Evolutionary conservation across 139 green algal species (phyloP).

Genomic region (Chlorella sp.): DNA sequence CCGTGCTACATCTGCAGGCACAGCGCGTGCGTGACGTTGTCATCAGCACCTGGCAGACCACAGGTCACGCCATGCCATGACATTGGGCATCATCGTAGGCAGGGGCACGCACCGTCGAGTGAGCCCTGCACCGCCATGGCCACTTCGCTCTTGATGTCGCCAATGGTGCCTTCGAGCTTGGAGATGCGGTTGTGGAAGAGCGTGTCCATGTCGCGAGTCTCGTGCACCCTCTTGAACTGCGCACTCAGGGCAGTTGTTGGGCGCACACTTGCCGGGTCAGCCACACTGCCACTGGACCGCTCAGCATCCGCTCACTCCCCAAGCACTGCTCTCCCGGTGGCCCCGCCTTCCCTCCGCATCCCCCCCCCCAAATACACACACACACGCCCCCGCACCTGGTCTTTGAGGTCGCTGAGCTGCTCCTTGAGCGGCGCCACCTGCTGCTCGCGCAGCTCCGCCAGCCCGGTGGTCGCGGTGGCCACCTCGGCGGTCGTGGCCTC

Average conservation of each 20-base stretch:
- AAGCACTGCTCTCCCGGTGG: no score
- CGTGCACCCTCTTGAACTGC: constrained; percentile 8
- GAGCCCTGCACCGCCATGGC: constrained; percentile 10
- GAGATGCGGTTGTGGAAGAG: constrained; percentile 35
- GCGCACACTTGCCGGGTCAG: not conserved
- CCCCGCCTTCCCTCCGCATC: no score
- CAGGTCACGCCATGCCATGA: no score
- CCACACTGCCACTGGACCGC: no score
- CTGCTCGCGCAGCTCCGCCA: constrained; percentile 7
- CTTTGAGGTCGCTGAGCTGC: constrained; percentile 14
- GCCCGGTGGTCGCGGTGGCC: not conserved
- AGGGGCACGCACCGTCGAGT: constrained; percentile 23
- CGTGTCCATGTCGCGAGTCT: constrained; percentile 36
- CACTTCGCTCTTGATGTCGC: constrained; percentile 13
- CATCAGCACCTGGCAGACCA: not conserved
- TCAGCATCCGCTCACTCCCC: no score
- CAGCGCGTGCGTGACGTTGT: not conserved
- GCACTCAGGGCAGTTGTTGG: not conserved
- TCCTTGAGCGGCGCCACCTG: constrained; percentile 8
- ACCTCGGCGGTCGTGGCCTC: constrained; percentile 4
- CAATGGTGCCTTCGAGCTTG: constrained; percentile 20
- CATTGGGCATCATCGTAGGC: no score
- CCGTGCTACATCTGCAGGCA: constrained; percentile 18
- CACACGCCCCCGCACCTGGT: constrained; percentile 10
- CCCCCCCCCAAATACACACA: no score